phyloP scores from a whole-genome alignment of 2,329 filamentous ascomycete genomes.

The Grosmannia huntii region DNA sequence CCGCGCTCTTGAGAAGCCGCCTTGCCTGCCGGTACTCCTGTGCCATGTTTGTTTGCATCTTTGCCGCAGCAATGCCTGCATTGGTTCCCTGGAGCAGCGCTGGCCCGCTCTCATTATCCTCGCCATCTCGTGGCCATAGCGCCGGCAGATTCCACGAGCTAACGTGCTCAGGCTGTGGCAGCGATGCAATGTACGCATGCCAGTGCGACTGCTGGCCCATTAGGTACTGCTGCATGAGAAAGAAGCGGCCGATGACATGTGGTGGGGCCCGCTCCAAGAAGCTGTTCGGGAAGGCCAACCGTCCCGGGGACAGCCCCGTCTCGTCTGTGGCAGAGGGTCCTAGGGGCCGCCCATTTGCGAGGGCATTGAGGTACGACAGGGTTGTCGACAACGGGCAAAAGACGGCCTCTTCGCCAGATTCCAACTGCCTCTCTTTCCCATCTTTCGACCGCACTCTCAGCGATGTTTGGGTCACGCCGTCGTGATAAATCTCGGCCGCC shows the following conservation, averaged over 20 bases:
- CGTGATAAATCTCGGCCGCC: slow-evolving; percentile 37
- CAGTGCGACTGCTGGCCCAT: slow-evolving; percentile 46
- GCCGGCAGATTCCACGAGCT: slow-evolving; percentile 43
- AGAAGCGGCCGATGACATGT: slow-evolving; percentile 53
- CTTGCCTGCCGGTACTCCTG: slow-evolving; percentile 32
- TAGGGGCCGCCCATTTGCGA: slow-evolving; percentile 21
- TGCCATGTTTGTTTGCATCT: slow-evolving; percentile 33
- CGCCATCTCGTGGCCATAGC: slow-evolving; percentile 49
- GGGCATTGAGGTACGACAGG: slow-evolving; percentile 46
- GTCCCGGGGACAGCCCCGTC: slow-evolving; percentile 5
- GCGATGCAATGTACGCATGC: slow-evolving; percentile 52
- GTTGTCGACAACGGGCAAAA: slow-evolving; percentile 38
- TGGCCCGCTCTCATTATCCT: slow-evolving; percentile 11
- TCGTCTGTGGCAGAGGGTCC: slow-evolving; percentile 4
- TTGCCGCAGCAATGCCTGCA: slow-evolving; percentile 33
- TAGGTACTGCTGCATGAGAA: slow-evolving; percentile 56
- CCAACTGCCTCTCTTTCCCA: slow-evolving; percentile 12
- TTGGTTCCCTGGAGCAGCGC: slow-evolving; percentile 41
- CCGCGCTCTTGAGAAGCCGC: slow-evolving; percentile 21
- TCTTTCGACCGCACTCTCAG: slow-evolving; percentile 30
- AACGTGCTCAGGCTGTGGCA: slow-evolving; percentile 47
- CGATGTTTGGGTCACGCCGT: slow-evolving; percentile 38
- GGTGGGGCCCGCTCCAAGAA: slow-evolving; percentile 39
- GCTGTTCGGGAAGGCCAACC: slow-evolving; percentile 26
- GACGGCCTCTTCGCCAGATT: slow-evolving; percentile 31